These are phyloP conservation scores for Marchantia polymorpha DNA, from an alignment of 225 moss, liverwort and hornwort species.

Conservation along the genomic window DNA sequence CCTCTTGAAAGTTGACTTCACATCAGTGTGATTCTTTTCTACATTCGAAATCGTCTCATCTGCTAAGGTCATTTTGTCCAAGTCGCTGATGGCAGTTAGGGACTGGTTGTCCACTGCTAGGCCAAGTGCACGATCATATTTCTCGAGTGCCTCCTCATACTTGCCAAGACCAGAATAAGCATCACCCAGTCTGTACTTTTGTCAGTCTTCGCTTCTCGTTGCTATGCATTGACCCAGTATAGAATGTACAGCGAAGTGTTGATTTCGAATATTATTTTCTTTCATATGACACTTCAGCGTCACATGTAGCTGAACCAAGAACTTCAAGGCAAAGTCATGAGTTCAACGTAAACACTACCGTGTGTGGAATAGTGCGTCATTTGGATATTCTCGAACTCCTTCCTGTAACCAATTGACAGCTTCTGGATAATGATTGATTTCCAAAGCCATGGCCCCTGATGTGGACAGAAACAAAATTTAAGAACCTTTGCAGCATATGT, in stretches of 20 bases:
- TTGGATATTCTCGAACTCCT: slow-evolving; percentile 34
- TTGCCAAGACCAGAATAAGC: slow-evolving; percentile 34
- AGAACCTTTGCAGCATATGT: not conserved
- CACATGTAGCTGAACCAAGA: not conserved
- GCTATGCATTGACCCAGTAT: not conserved
- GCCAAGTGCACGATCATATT: slow-evolving; percentile 40
- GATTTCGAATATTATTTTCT: not conserved
- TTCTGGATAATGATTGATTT: slow-evolving; percentile 21
- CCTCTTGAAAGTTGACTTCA: not conserved
- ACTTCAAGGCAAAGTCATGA: not conserved
- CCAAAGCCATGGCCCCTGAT: slow-evolving; percentile 42
- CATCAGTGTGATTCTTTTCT: not conserved
- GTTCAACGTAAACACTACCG: slow-evolving; percentile 8
- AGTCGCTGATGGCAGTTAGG: not conserved
- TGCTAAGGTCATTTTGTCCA: slow-evolving; percentile 8
- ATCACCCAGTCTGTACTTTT: slow-evolving; percentile 35
- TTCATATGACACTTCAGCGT: not conserved
- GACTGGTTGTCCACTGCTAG: slow-evolving; percentile 22
- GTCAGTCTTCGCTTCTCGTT: not conserved
- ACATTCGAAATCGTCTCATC: not conserved
- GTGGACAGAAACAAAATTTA: not conserved
- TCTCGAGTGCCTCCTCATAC: slow-evolving; percentile 32
- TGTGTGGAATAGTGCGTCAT: slow-evolving; percentile 37
- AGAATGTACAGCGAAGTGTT: not conserved
- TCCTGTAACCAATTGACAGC: slow-evolving; percentile 39